phyloP scores from a whole-genome alignment of 371 early-diverging fungal species.

The Mucor lusitanicus region DNA sequence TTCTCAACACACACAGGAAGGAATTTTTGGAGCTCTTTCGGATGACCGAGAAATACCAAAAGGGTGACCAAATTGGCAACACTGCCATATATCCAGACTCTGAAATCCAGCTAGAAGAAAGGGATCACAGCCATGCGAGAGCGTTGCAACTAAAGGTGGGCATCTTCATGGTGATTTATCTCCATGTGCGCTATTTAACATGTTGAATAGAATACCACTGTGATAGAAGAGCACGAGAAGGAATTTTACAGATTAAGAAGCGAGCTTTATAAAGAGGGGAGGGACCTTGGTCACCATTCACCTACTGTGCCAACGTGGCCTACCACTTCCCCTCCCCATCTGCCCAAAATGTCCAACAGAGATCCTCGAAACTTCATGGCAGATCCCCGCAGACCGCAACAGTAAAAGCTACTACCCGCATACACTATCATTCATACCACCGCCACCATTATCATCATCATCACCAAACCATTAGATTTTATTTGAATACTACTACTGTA shows the following conservation, averaged over 20 bases:
- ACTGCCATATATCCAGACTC: background rate
- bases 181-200: background rate
- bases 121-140: background rate
- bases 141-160: background rate
- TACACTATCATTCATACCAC: background rate
- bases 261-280: background rate
- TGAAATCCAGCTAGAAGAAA: background rate
- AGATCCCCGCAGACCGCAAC: background rate
- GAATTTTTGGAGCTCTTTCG: conserved; percentile 1
- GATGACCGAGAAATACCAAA: background rate
- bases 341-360: background rate
- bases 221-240: background rate
- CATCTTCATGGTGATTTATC: background rate
- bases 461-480: background rate
- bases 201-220: background rate
- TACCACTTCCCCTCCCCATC: background rate
- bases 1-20: background rate
- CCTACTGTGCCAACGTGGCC: background rate
- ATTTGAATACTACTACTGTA: background rate
- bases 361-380: background rate
- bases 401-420: background rate
- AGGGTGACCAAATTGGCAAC: background rate
- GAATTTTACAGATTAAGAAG: background rate
- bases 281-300: background rate
- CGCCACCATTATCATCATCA: background rate